phyloP scores from a whole-genome alignment of 2,329 filamentous ascomycete species.

The Monilinia vaccinii-corymbosi region DNA sequence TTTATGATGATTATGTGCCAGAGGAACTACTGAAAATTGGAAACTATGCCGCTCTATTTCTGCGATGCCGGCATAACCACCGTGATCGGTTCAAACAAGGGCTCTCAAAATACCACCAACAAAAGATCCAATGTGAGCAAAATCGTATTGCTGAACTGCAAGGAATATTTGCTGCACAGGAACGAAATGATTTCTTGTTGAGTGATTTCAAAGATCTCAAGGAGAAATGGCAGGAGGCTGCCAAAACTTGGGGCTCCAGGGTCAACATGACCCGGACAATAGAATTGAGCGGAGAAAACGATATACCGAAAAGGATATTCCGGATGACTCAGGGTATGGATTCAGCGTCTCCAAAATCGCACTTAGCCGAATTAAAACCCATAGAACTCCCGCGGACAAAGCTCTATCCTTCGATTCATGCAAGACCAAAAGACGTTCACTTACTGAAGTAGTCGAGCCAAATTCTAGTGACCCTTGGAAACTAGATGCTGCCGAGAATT shows the following conservation, averaged over 20 bases:
- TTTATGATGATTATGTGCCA: conserved; percentile 2
- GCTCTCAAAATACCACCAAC: neutral
- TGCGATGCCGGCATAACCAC: neutral
- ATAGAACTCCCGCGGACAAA: neutral
- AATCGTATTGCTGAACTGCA: neutral
- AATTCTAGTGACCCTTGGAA: neutral
- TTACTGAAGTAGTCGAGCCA: neutral
- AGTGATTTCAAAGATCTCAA: neutral
- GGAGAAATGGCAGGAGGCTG: neutral
- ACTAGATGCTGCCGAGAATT: neutral
- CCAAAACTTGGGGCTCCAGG: no score
- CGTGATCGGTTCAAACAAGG: neutral
- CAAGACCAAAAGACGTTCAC: neutral
- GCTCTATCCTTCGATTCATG: neutral
- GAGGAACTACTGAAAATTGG: conserved; percentile 1
- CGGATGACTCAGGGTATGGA: neutral
- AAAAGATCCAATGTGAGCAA: neutral
- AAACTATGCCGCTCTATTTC: neutral
- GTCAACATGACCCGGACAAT: no score
- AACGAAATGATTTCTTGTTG: neutral
- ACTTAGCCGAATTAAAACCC: neutral
- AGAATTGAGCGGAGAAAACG: neutral
- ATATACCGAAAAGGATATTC: neutral
- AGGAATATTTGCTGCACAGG: neutral
- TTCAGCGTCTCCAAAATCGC: conserved; percentile 10